Conservation (phyloP, 208 protist genomes). For the Leishmania amazonensis region DNA sequence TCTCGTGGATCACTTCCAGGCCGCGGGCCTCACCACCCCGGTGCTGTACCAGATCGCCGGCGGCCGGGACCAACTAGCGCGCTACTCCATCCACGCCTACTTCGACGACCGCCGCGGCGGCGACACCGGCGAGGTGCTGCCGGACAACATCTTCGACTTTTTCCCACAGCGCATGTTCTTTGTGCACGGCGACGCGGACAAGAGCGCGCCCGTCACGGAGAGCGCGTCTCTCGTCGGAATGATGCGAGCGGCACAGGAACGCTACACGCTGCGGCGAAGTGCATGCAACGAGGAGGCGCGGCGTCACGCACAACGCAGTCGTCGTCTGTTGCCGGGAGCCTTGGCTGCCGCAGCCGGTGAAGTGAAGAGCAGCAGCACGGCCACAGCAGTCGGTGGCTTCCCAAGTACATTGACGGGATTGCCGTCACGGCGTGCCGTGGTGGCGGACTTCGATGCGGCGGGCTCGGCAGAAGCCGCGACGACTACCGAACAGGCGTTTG, state of each 20-base stretch:
- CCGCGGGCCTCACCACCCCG: constrained; percentile 50
- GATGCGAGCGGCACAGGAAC: constrained; percentile 62
- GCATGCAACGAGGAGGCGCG: constrained; percentile 27
- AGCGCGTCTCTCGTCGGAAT: constrained; percentile 58
- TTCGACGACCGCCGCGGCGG: constrained; percentile 56
- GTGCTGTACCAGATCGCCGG: constrained; percentile 75
- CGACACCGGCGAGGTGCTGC: constrained; percentile 70
- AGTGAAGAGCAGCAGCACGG: not conserved
- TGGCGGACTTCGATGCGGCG: not conserved
- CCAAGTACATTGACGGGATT: not conserved
- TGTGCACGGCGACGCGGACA: constrained; percentile 84
- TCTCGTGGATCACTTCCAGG: constrained; percentile 66
- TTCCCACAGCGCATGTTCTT: constrained; percentile 80
- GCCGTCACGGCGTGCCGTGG: not conserved
- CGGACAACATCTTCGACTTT: constrained; percentile 85
- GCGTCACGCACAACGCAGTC: constrained; percentile 34
- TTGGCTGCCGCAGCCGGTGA: not conserved
- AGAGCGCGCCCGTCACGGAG: constrained; percentile 76
- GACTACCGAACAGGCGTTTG: not conserved
- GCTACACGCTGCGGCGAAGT: constrained; percentile 29
- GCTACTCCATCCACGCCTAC: constrained; percentile 70
- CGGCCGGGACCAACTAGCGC: constrained; percentile 50
- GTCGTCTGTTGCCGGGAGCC: constrained; percentile 9
- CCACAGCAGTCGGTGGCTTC: not conserved
- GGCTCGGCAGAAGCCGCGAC: not conserved